These are phyloP conservation scores for Lepidium sativum DNA, from an alignment of 345 rosid genomes.

Conservation along the genomic window DNA sequence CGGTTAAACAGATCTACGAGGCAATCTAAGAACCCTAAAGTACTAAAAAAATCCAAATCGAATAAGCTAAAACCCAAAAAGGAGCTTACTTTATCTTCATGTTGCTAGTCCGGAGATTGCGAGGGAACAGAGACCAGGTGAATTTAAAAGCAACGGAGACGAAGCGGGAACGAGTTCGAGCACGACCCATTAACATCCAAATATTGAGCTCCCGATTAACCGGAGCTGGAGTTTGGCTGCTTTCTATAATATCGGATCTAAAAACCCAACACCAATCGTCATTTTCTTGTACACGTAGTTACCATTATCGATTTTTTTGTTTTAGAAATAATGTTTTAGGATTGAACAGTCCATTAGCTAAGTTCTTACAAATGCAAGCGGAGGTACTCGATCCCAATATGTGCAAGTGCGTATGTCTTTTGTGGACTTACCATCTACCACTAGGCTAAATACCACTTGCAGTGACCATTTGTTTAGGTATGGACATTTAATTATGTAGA, in stretches of 20 bases:
- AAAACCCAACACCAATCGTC: not conserved
- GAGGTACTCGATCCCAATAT: too few relatives aligned
- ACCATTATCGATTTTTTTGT: not conserved
- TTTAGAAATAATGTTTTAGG: too few relatives aligned
- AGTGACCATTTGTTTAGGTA: not conserved
- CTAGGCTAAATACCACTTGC: too few relatives aligned
- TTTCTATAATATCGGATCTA: slow-evolving; percentile 36
- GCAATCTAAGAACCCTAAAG: not conserved
- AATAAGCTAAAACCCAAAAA: slow-evolving; percentile 1
- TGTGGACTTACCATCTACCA: too few relatives aligned
- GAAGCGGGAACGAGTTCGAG: slow-evolving; percentile 25
- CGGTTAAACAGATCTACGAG: not conserved
- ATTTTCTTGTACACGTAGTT: not conserved
- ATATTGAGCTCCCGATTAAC: slow-evolving; percentile 4
- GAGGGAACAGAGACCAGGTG: slow-evolving; percentile 30
- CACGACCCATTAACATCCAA: slow-evolving; percentile 32
- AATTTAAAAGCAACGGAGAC: slow-evolving; percentile 25
- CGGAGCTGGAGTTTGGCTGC: slow-evolving; percentile 15
- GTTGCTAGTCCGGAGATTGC: slow-evolving; percentile 28
- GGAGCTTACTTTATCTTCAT: slow-evolving; percentile 28
- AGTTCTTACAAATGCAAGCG: too few relatives aligned
- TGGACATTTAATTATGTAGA: not conserved
- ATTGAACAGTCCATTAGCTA: too few relatives aligned
- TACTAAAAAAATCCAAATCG: not conserved
- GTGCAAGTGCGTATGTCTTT: too few relatives aligned